These are phyloP conservation scores for Coprinopsis cinerea DNA, from an alignment of 768 basidiomycete genomes.

Conservation along the genomic window DNA sequence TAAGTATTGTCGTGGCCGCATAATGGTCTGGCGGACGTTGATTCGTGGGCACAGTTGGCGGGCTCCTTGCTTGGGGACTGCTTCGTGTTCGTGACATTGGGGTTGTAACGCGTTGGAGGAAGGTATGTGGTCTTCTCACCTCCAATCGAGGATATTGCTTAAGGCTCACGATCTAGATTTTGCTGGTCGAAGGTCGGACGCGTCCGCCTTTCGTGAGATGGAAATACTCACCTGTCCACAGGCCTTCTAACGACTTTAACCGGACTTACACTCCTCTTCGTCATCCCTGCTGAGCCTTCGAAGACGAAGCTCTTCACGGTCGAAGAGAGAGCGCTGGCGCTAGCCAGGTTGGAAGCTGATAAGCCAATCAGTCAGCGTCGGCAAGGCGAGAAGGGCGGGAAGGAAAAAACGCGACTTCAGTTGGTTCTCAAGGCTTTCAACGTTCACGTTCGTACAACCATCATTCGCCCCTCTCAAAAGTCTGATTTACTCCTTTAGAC, in stretches of 20 bases:
- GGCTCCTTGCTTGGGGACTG: slow-evolving; percentile 32
- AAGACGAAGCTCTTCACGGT: no score
- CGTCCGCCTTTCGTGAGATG: background rate
- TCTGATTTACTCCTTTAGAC: slow-evolving; percentile 18
- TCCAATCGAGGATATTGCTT: background rate
- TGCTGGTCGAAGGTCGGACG: slow-evolving; percentile 33
- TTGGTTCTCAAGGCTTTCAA: slow-evolving; percentile 13
- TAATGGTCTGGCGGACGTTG: background rate
- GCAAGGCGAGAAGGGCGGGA: no score
- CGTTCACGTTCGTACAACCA: slow-evolving; percentile 8
- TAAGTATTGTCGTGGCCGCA: slow-evolving; percentile 13
- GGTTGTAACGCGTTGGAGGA: slow-evolving; percentile 28
- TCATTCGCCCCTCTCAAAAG: background rate
- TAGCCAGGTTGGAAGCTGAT: background rate
- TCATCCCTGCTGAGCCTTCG: no score
- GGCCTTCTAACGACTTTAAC: no score
- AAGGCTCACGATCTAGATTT: slow-evolving; percentile 25
- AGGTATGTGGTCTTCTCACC: slow-evolving; percentile 5
- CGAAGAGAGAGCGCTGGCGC: no score
- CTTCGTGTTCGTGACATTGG: slow-evolving; percentile 26
- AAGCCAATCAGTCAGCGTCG: no score
- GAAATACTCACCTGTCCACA: no score
- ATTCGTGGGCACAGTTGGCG: slow-evolving; percentile 23
- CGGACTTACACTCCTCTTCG: no score
- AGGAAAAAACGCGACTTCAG: slow-evolving; percentile 9